Percentiles rank a stretch among this genome's conserved stretches.
Evolutionary conservation across 1,284 basidiomycete genomes (phyloP).

Genomic region (Wallemia ichthyophaga): DNA sequence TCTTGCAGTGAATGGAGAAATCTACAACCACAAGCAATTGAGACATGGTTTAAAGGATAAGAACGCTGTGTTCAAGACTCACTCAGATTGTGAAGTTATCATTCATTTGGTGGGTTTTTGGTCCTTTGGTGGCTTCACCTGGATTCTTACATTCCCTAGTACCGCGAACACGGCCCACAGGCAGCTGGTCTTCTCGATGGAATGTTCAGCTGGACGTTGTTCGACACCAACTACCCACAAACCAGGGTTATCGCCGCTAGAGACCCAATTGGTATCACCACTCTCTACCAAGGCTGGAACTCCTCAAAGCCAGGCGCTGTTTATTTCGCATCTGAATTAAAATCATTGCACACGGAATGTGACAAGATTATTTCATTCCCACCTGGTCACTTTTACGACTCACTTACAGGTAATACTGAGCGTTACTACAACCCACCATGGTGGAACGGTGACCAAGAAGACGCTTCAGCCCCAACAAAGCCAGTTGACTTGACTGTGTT

Average conservation of each 20-base stretch:
- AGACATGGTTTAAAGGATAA: conserved; percentile 32
- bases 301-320: conserved; percentile 53
- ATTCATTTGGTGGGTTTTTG: conserved; percentile 40
- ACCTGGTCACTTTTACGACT: conserved; percentile 84
- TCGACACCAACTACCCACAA: conserved; percentile 73
- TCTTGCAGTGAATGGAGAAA: conserved; percentile 93
- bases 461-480: conserved; percentile 29
- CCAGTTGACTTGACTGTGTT: conserved; percentile 37
- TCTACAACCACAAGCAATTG: conserved; percentile 83
- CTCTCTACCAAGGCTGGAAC: conserved; percentile 83
- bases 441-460: conserved; percentile 45
- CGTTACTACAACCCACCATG: conserved; percentile 64
- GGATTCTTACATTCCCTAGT: conserved; percentile 22
- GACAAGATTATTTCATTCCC: conserved; percentile 88
- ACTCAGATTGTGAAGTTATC: conserved; percentile 96
- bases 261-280: conserved; percentile 94
- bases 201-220: conserved; percentile 93
- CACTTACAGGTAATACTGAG: conserved; percentile 36
- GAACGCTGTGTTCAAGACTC: conserved; percentile 65
- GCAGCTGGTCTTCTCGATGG: conserved; percentile 63
- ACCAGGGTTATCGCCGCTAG: conserved; percentile 77
- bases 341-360: conserved; percentile 70
- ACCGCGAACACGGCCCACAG: conserved; percentile 45
- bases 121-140: background rate
- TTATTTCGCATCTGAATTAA: conserved; percentile 90